Base-by-base conservation (phyloP, 73 alveolate genomes). In the Stentor roeselii region DNA sequence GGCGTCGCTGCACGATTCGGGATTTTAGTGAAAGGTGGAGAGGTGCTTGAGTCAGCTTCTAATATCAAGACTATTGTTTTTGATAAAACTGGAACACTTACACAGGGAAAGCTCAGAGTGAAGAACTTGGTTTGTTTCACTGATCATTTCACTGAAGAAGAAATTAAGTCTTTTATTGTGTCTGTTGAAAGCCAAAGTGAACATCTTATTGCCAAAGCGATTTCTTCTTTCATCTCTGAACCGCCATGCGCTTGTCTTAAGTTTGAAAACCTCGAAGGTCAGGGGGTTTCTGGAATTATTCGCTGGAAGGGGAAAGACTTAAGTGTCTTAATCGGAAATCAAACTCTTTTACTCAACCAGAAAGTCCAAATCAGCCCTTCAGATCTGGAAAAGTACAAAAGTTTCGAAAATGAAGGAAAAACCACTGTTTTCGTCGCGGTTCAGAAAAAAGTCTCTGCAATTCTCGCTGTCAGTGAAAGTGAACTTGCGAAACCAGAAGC, bases 11-110 rank as follows among this genome's bases (percentile, higher is more conserved):
- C 97, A 58, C 82, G 90, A 67, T 80, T 67, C 35, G 99, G 99
- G 1, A 92, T 94, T 6, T 76, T 96, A 42, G 90, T 97, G 32
- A 97, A 97, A 86, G 98, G 97, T 14, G 99, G 95, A 36, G 93
- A 88, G 34, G 96, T 89, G 50, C 85, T 95, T 36, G 98, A 95
- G 88, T 84, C 85, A 39, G 82, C 92, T 0, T 78, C 92, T 0
- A 90, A 89, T 37, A 88, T 93, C 11, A 88, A 91, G 42, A 85
- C 95, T n/a, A 82, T 96, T 6, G 96, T 95, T 36, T 95, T 95
- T 90, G 99, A 96, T 86, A 96, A 96, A 80, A 96, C 99, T 40
- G 99, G 99, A 0, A 96, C 99, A 11, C 92, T 96, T 11, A 94
- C 98, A 34, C 59, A 86, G 78, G 98, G 98, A 4, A 83, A 82